Conservation (phyloP, 208 protist genomes). For the Blastocrithidia nonstop region DNA sequence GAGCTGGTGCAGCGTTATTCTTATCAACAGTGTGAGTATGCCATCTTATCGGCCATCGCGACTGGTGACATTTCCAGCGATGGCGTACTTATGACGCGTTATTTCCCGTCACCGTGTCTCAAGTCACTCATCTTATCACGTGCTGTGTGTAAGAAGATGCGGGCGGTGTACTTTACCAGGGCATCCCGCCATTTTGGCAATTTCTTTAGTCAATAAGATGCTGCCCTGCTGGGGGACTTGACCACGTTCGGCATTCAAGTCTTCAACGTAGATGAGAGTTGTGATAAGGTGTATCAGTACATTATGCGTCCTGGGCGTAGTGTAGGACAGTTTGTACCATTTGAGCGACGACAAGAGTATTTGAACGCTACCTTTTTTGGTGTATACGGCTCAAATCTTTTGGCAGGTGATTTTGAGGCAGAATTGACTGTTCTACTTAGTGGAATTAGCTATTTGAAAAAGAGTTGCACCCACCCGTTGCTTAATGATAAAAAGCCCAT, state of each 20-base stretch:
- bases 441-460: constrained; percentile 62
- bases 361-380: constrained; percentile 80
- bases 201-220: constrained; percentile 87
- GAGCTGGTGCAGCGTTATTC: constrained; percentile 56
- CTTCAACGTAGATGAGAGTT: constrained; percentile 70
- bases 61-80: constrained; percentile 84
- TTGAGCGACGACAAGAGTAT: constrained; percentile 79
- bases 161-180: constrained; percentile 74
- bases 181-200: constrained; percentile 59
- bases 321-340: constrained; percentile 71
- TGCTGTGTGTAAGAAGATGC: constrained; percentile 59
- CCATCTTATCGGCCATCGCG: constrained; percentile 78
- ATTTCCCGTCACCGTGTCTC: constrained; percentile 84
- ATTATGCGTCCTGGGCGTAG: constrained; percentile 65
- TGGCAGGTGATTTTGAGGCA: constrained; percentile 83
- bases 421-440: constrained; percentile 75
- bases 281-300: constrained; percentile 77
- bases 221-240: constrained; percentile 71
- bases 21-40: constrained; percentile 83
- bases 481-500: constrained; percentile 63
- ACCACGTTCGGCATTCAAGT: constrained; percentile 79
- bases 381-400: constrained; percentile 86
- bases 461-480: constrained; percentile 44
- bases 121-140: constrained; percentile 84
- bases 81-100: constrained; percentile 80